Percentiles rank a stretch among this genome's conserved stretches.
phyloP scores from a whole-genome alignment of 106 monocot species.

The Ottelia alismoides region DNA sequence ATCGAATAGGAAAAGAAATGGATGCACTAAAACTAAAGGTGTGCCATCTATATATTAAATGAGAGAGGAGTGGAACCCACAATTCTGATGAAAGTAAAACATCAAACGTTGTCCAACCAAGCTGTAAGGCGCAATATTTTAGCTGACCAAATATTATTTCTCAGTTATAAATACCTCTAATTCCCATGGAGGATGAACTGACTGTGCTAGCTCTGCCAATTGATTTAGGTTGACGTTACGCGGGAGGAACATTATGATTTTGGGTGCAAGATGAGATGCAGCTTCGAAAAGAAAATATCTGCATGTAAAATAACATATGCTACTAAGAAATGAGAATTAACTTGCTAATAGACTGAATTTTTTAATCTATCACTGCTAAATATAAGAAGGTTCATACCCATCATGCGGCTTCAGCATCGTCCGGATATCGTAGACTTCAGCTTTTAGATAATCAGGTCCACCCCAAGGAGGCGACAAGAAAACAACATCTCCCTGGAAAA shows the following conservation, averaged over 20 bases:
- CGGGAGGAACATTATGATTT: conserved; percentile 88
- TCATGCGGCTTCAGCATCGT: conserved; percentile 78
- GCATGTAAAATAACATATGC: conserved; percentile 10
- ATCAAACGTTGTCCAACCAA: no score
- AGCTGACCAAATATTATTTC: no score
- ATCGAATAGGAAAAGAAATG: background rate
- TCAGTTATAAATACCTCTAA: conserved; percentile 83
- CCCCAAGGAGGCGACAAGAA: conserved; percentile 99
- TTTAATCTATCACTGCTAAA: no score
- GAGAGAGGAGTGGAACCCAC: no score
- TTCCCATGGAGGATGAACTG: conserved; percentile 60
- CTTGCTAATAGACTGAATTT: background rate
- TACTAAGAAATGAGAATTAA: background rate
- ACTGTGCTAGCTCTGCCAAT: conserved; percentile 59
- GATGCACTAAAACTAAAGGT: no score
- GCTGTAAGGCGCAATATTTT: no score
- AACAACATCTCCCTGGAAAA: conserved; percentile 50
- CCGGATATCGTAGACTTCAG: conserved; percentile 45
- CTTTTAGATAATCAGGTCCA: conserved; percentile 81
- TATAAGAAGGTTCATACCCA: conserved; percentile 31
- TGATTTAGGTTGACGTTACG: conserved; percentile 70
- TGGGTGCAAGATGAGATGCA: conserved; percentile 64
- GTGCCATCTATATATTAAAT: no score
- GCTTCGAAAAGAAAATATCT: conserved; percentile 55
- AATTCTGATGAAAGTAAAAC: no score